Conservation (phyloP, 2,329 filamentous ascomycete species). For the Penicillium sp. region DNA sequence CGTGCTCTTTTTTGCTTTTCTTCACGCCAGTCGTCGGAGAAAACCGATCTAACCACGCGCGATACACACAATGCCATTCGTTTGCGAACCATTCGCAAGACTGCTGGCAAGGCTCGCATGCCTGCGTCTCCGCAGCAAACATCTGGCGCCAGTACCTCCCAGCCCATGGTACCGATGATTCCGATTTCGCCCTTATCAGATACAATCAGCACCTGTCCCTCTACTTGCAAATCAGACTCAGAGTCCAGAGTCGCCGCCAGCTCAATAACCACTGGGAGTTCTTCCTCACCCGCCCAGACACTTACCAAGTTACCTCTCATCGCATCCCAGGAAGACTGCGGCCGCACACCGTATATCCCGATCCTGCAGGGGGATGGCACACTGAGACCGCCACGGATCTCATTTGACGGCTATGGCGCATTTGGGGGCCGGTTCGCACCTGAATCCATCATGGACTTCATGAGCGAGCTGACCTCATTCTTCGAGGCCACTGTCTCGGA, state of each 20-base stretch:
- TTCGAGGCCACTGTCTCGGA: conserved; percentile 27
- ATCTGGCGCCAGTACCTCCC: not conserved
- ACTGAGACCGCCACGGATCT: conserved; percentile 20
- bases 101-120: conserved; percentile 3
- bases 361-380: conserved; percentile 24
- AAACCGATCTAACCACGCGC: conserved; percentile 1
- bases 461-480: conserved; percentile 24
- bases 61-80: conserved; percentile 6
- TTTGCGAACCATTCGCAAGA: conserved; percentile 7
- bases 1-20: conserved; percentile 21
- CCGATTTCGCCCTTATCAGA: conserved; percentile 6
- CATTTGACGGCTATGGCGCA: conserved; percentile 24
- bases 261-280: conserved; percentile 13
- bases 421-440: conserved; percentile 30
- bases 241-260: conserved; percentile 14
- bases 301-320: conserved; percentile 8
- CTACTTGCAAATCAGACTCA: conserved; percentile 10
- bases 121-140: not conserved
- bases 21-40: conserved; percentile 3
- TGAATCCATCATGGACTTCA: conserved; percentile 29
- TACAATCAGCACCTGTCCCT: conserved; percentile 12
- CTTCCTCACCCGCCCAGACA: conserved; percentile 9
- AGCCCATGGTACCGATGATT: no score
- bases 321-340: conserved; percentile 5
- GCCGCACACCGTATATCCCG: conserved; percentile 19